A percentile compares a stretch with the other conserved stretches of the same genome.
Evolutionary conservation across 2,329 filamentous ascomycete species (phyloP).

Genomic region (Cyphellophora europaea): DNA sequence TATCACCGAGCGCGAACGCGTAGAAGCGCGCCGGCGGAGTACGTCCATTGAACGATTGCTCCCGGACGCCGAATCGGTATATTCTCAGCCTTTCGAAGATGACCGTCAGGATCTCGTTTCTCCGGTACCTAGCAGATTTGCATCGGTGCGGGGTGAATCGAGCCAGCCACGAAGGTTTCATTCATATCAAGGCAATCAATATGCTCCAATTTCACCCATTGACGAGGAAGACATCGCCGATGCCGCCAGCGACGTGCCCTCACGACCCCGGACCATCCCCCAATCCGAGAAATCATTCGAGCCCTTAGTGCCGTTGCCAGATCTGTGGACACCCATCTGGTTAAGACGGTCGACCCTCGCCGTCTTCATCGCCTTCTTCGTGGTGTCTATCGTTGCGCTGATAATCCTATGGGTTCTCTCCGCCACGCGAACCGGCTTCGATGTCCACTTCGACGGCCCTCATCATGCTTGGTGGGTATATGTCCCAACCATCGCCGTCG

Average conservation of each 20-base stretch:
- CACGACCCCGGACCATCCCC: not conserved
- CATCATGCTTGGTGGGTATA: conserved; percentile 19
- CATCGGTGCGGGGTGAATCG: conserved; percentile 5
- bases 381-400: conserved; percentile 10
- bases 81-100: conserved; percentile 2
- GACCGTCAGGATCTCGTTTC: not conserved
- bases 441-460: conserved; percentile 5
- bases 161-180: not conserved
- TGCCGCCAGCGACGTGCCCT: conserved; percentile 5
- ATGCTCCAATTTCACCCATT: conserved; percentile 12
- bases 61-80: conserved; percentile 8
- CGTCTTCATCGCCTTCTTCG: conserved; percentile 12
- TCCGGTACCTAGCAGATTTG: conserved; percentile 9
- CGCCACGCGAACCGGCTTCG: conserved; percentile 11
- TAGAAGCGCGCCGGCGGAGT: conserved; percentile 6
- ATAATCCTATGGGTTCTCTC: conserved; percentile 14
- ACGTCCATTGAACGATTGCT: conserved; percentile 3
- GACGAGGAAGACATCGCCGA: conserved; percentile 14
- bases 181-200: conserved; percentile 6
- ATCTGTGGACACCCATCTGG: conserved; percentile 18
- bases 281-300: not conserved
- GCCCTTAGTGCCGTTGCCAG: conserved; percentile 5
- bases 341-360: conserved; percentile 12
- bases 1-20: conserved; percentile 13
- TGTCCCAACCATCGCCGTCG: conserved; percentile 20